Conservation (phyloP, 495 filamentous ascomycete species). For the Amphirosellinia nigrospora region DNA sequence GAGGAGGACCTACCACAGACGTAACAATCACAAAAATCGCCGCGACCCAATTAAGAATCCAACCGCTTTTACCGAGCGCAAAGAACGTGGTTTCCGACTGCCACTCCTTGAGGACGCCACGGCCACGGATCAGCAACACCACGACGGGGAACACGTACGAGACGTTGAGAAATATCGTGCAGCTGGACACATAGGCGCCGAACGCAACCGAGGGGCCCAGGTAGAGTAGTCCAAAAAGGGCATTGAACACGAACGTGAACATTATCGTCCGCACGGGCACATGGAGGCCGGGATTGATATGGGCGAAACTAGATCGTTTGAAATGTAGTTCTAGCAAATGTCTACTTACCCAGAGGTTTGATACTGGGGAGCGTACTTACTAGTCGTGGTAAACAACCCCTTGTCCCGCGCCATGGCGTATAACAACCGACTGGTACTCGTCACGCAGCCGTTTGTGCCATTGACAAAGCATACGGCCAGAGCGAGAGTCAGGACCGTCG, state of each 20-base stretch:
- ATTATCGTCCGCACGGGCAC: constrained; percentile 43
- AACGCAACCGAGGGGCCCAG: constrained; percentile 44
- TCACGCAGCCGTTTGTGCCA: constrained; percentile 48
- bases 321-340: not conserved
- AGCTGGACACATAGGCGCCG: constrained; percentile 42
- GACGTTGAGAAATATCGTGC: constrained; percentile 44
- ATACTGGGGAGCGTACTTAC: constrained; percentile 27
- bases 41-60: constrained; percentile 35
- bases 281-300: constrained; percentile 36
- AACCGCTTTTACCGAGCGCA: constrained; percentile 33
- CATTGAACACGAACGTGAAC: constrained; percentile 42
- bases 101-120: constrained; percentile 30
- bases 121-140: constrained; percentile 39
- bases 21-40: constrained; percentile 41
- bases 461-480: constrained; percentile 46
- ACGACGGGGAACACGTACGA: constrained; percentile 43
- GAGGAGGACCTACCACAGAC: constrained; percentile 36
- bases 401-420: constrained; percentile 67
- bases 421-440: constrained; percentile 59
- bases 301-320: constrained; percentile 37
- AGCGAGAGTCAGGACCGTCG: constrained; percentile 43
- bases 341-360: not conserved
- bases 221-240: constrained; percentile 43
- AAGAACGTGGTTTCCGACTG: constrained; percentile 33
- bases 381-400: constrained; percentile 54